Conservation (phyloP, 371 early-diverging fungal genomes). For the Conidiobolus incongruus region DNA sequence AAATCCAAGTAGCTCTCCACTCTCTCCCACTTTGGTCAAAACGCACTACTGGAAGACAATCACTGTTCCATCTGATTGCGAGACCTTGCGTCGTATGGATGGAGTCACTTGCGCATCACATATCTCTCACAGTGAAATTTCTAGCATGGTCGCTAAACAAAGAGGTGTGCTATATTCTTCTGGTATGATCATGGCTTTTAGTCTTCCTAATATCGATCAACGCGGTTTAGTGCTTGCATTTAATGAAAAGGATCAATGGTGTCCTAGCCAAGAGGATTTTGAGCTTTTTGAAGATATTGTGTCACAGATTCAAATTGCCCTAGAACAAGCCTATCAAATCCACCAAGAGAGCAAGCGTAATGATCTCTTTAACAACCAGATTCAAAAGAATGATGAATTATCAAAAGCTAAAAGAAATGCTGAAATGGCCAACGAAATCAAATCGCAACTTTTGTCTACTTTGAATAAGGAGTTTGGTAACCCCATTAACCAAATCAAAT, state of each 20-base stretch:
- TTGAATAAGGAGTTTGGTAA: too few relatives aligned
- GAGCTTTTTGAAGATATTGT: conserved; percentile 3
- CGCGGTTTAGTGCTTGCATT: conserved; percentile 1
- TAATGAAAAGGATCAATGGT: not conserved
- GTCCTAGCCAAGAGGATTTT: not conserved
- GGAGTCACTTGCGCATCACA: not conserved
- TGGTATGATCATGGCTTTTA: not conserved
- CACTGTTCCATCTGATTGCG: not conserved
- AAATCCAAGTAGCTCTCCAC: not conserved
- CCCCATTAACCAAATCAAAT: too few relatives aligned
- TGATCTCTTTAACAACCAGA: not conserved
- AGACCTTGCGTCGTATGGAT: not conserved
- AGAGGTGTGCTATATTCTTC: not conserved
- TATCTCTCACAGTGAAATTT: not conserved
- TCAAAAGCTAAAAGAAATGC: too few relatives aligned
- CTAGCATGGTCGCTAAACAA: not conserved
- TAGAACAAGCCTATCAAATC: conserved; percentile 5
- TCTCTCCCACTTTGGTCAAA: not conserved
- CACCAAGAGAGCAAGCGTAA: not conserved
- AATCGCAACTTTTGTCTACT: too few relatives aligned
- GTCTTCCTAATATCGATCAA: too few relatives aligned
- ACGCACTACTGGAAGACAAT: conserved; percentile 5
- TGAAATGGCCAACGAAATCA: too few relatives aligned
- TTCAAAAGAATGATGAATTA: too few relatives aligned
- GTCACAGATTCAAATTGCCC: conserved; percentile 6